Conservation (phyloP, 2,329 filamentous ascomycete species). For the Venturia effusa region DNA sequence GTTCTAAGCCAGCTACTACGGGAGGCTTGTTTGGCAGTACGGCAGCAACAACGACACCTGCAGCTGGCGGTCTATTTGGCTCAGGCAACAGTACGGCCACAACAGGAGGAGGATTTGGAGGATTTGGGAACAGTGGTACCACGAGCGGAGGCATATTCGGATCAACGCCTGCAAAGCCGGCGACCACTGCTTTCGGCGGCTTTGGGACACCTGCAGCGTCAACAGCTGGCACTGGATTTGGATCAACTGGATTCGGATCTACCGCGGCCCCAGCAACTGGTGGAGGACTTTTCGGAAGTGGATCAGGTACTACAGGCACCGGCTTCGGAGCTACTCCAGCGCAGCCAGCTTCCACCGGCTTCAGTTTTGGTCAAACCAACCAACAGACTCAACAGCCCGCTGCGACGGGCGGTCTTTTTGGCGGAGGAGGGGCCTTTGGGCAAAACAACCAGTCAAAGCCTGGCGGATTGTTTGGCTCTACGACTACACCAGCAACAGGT, state of each 20-base stretch:
- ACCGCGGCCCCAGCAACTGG: conserved; percentile 16
- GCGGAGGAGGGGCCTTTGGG: conserved; percentile 42
- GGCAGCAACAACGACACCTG: conserved; percentile 16
- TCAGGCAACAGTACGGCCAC: conserved; percentile 8
- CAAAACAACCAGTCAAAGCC: conserved; percentile 17
- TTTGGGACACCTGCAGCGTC: conserved; percentile 11
- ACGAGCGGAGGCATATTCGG: conserved; percentile 10
- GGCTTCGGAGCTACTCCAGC: conserved; percentile 12
- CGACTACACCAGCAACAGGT: conserved; percentile 17
- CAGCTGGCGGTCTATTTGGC: conserved; percentile 24
- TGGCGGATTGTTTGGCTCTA: conserved; percentile 19
- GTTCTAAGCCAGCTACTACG: conserved; percentile 19
- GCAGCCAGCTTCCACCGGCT: conserved; percentile 26
- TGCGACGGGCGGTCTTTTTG: conserved; percentile 21
- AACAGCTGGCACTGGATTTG: conserved; percentile 1
- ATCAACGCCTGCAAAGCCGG: conserved; percentile 6
- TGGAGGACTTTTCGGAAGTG: conserved; percentile 19
- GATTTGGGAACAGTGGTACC: conserved; percentile 2
- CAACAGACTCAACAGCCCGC: conserved; percentile 29
- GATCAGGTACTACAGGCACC: conserved; percentile 15
- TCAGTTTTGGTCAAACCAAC: conserved; percentile 28
- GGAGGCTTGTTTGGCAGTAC: conserved; percentile 18
- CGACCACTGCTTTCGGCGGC: conserved; percentile 4
- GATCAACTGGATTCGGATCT: conserved; percentile 27
- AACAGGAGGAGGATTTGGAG: conserved; percentile 13